Base-by-base conservation (phyloP, 192 early-diverging fungal genomes). In the Polychytrium aggregatum region DNA sequence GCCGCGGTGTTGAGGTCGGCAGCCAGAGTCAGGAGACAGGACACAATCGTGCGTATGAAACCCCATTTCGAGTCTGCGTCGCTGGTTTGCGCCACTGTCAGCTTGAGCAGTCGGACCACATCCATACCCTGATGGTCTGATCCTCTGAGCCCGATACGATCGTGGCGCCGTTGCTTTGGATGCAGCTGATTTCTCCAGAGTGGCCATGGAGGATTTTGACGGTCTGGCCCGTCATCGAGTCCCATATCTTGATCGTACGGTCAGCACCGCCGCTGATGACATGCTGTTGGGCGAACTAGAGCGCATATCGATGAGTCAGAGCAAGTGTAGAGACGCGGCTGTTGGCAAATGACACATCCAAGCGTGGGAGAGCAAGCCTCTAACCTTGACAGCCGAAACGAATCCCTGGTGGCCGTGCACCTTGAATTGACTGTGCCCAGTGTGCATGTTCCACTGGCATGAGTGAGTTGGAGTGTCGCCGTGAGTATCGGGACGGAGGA, bases 261-360 rank as follows among this genome's bases (percentile, higher is more conserved):
- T 73, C 71, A 6, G 66, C 52, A 7, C 66, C 62, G 13, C 71
- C 71, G 6, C 63, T 60, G 9, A 73, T 46, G 14, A 73, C 42
- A 36, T 37, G 50, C 11, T 44, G 18, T 11, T 35, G 28, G 21
- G 41, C 41, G 27, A 70, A 59, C 53, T 63, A 41, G 26, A 45
- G 24, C n/a, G n/a, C n/a, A n/a, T n/a, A n/a, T n/a, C n/a, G n/a
- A n/a, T n/a, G n/a, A n/a, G n/a, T n/a, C n/a, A 56, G n/a, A 1
- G 20, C 17, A 39, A 28, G 27, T 29, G 25, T 24, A 5, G 36
- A 22, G 16, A 47, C 9, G 11, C 26, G 21, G 1, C 34, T 53
- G 34, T n/a, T n/a, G n/a, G n/a, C n/a, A n/a, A n/a, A n/a, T n/a
- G n/a, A n/a, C n/a, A n/a, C n/a, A n/a, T n/a, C n/a, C n/a, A n/a